Percentiles rank a stretch among this genome's conserved stretches.
Evolutionary conservation across 1,284 basidiomycete species (phyloP).

Genomic region (Irpex sp.): DNA sequence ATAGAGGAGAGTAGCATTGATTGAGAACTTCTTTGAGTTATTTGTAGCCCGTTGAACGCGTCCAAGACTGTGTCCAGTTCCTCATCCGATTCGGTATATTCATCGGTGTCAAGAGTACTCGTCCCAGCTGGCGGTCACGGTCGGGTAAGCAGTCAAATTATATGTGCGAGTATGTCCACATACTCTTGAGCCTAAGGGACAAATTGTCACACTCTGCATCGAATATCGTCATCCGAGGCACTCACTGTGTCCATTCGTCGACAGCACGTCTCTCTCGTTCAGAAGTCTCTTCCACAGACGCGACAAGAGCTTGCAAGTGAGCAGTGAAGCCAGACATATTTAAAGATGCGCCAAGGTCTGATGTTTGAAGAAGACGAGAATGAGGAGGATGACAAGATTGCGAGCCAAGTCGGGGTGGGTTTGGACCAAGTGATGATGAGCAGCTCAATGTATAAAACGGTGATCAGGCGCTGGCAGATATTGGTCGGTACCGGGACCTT

Average conservation of each 20-base stretch:
- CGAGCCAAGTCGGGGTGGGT: no score
- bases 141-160: neutral
- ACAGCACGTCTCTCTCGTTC: conserved; percentile 29
- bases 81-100: conserved; percentile 11
- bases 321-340: conserved; percentile 15
- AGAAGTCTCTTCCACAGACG: conserved; percentile 24
- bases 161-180: neutral
- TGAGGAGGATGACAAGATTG: neutral
- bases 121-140: neutral
- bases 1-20: conserved; percentile 23
- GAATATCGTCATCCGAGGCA: neutral
- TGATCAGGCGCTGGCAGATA: neutral
- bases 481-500: neutral
- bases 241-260: conserved; percentile 35
- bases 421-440: no score
- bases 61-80: conserved; percentile 25
- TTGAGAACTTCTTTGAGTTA: neutral
- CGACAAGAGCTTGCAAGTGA: conserved; percentile 30
- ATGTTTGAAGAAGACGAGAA: neutral
- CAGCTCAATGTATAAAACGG: no score
- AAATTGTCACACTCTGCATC: neutral
- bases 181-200: neutral
- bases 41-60: conserved; percentile 9
- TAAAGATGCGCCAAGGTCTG: neutral
- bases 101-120: conserved; percentile 4